These are phyloP conservation scores for Paraphoma chrysanthemicola DNA, from an alignment of 2,329 filamentous ascomycete species.

Conservation along the genomic window DNA sequence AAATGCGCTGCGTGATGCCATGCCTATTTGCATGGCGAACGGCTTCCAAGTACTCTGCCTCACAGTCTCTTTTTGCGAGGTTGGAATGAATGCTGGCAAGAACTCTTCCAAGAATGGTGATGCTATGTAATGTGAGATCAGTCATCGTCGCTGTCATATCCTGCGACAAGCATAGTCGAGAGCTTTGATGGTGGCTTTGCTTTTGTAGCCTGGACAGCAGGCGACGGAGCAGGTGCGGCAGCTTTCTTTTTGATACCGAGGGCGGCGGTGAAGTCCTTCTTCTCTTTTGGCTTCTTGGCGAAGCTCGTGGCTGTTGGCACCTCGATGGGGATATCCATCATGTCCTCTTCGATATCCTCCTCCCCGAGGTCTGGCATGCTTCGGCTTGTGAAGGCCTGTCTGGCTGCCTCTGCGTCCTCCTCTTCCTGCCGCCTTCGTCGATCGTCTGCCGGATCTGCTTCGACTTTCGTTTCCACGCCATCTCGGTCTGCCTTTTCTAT, in stretches of 20 bases:
- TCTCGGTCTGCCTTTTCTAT: slow-evolving; percentile 76
- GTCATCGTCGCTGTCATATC: slow-evolving; percentile 41
- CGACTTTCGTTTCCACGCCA: slow-evolving; percentile 63
- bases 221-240: slow-evolving; percentile 12
- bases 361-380: slow-evolving; percentile 56
- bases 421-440: slow-evolving; percentile 72
- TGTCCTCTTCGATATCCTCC: slow-evolving; percentile 56
- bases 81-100: not conserved
- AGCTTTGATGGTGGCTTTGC: slow-evolving; percentile 23
- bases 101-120: not conserved
- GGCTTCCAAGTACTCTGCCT: no score
- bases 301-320: slow-evolving; percentile 59
- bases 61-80: not conserved
- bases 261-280: slow-evolving; percentile 77
- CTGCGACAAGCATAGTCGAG: slow-evolving; percentile 33
- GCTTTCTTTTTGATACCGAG: slow-evolving; percentile 76
- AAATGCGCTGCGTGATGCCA: no score
- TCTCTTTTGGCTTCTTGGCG: slow-evolving; percentile 84
- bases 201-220: not conserved
- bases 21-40: no score
- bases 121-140: slow-evolving; percentile 1
- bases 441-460: slow-evolving; percentile 59
- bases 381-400: slow-evolving; percentile 70
- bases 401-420: slow-evolving; percentile 84
- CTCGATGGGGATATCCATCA: slow-evolving; percentile 43